Percentiles rank a stretch among this genome's conserved stretches.
Evolutionary conservation across 768 basidiomycete genomes (phyloP).

Genomic region (Russula vinacea): DNA sequence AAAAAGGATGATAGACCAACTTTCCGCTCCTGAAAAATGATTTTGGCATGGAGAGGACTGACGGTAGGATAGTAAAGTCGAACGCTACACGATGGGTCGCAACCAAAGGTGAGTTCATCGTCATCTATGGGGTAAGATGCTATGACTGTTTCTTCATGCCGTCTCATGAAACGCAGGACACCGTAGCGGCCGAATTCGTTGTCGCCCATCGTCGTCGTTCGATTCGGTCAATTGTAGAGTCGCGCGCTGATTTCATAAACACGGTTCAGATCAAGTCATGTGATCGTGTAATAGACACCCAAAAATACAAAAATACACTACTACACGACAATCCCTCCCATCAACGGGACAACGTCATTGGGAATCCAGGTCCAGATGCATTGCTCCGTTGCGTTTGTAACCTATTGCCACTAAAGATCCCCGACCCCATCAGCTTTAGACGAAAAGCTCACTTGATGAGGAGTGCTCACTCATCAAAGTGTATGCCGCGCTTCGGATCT

Average conservation of each 20-base stretch:
- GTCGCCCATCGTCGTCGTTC: constrained; percentile 33
- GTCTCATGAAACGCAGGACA: constrained; percentile 61
- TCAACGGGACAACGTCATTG: constrained; percentile 24
- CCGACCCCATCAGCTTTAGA: constrained; percentile 2
- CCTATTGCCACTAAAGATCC: neutral
- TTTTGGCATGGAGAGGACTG: constrained; percentile 60
- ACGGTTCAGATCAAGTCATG: constrained; percentile 23
- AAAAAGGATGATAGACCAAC: constrained; percentile 37
- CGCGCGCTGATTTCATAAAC: constrained; percentile 1
- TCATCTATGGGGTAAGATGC: constrained; percentile 74
- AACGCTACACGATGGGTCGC: constrained; percentile 60
- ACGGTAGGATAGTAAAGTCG: constrained; percentile 67
- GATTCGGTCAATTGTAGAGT: neutral
- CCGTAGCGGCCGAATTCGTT: constrained; percentile 64
- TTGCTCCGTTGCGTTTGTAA: constrained; percentile 18
- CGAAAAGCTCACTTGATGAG: neutral
- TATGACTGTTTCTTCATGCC: constrained; percentile 46
- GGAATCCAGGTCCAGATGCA: constrained; percentile 5
- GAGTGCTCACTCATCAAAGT: constrained; percentile 62
- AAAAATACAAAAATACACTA: neutral
- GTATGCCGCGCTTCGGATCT: constrained; percentile 82
- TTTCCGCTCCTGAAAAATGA: constrained; percentile 64
- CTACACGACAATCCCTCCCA: neutral
- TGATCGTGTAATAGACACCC: constrained; percentile 20
- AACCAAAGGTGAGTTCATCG: constrained; percentile 63